A percentile compares a stretch with the other conserved stretches of the same genome.
phyloP scores from a whole-genome alignment of 1,284 basidiomycete genomes.

The Schizopora paradoxa region DNA sequence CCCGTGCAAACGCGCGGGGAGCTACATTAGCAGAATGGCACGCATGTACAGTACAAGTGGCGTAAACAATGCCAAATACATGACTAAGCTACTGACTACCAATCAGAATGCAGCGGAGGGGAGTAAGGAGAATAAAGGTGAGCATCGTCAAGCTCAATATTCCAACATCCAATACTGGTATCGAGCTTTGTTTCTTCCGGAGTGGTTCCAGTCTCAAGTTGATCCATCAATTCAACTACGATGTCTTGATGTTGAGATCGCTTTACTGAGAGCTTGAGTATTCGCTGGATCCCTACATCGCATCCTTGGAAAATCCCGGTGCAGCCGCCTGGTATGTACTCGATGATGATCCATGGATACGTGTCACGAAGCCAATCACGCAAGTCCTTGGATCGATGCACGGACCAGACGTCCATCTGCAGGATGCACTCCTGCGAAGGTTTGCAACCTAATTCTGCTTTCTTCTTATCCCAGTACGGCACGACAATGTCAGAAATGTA shows the following conservation, averaged over 20 bases:
- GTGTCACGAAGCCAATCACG: conserved; percentile 22
- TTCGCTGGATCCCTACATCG: conserved; percentile 26
- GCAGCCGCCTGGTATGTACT: conserved; percentile 26
- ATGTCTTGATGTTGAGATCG: conserved; percentile 21
- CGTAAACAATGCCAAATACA: too few species aligned
- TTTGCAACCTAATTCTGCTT: not conserved
- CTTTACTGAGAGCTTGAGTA: conserved; percentile 24
- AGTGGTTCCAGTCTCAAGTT: conserved; percentile 4
- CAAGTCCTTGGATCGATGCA: conserved; percentile 25
- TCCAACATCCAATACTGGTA: too few species aligned
- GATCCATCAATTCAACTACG: conserved; percentile 18
- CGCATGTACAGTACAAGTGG: too few species aligned
- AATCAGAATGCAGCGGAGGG: too few species aligned
- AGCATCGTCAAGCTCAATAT: too few species aligned
- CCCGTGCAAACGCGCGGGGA: too few species aligned
- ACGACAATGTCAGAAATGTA: not conserved
- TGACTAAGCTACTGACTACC: too few species aligned
- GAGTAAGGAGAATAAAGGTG: too few species aligned
- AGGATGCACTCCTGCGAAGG: not conserved
- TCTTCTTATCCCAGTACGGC: not conserved
- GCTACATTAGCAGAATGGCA: too few species aligned
- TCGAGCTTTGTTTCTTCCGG: too few species aligned
- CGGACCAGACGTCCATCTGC: not conserved
- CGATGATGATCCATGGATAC: conserved; percentile 23
- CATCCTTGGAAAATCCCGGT: conserved; percentile 27